phyloP scores from a whole-genome alignment of 2,329 filamentous ascomycete genomes.

The Colletotrichum agaves region DNA sequence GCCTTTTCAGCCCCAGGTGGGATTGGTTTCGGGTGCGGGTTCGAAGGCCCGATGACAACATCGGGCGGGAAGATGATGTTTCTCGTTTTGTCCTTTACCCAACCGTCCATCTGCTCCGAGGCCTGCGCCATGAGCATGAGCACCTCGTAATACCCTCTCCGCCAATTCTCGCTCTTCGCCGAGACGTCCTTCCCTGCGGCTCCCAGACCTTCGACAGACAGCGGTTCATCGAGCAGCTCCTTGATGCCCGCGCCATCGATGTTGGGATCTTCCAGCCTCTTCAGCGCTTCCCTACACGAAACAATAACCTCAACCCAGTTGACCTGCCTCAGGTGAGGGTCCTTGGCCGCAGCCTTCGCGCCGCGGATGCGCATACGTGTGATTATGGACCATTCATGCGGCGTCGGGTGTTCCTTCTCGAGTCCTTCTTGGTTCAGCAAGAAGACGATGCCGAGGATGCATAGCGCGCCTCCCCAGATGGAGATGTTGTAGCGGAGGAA shows the following conservation, averaged over 20 bases:
- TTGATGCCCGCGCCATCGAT: constrained; percentile 75
- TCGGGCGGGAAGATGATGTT: constrained; percentile 76
- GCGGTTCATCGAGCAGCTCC: constrained; percentile 65
- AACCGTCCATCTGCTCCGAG: constrained; percentile 84
- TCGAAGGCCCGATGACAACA: constrained; percentile 83
- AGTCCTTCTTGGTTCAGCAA: constrained; percentile 78
- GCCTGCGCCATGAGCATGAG: constrained; percentile 81
- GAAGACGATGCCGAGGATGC: constrained; percentile 70
- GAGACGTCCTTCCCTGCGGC: constrained; percentile 72
- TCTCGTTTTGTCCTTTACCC: constrained; percentile 75
- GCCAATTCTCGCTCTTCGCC: constrained; percentile 84
- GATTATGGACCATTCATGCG: constrained; percentile 81
- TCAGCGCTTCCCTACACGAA: constrained; percentile 68
- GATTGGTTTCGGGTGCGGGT: constrained; percentile 80
- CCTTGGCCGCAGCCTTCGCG: constrained; percentile 68
- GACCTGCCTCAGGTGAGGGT: constrained; percentile 61
- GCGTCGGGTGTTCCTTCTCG: constrained; percentile 82
- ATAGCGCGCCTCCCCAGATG: constrained; percentile 71
- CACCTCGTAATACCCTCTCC: constrained; percentile 84
- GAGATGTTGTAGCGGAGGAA: constrained; percentile 75
- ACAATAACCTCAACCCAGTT: constrained; percentile 77
- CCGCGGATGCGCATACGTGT: constrained; percentile 76
- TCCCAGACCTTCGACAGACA: constrained; percentile 65
- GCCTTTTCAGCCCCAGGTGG: constrained; percentile 70
- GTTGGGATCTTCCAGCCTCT: constrained; percentile 74